Evolutionary conservation across 75 land plant species (phyloP).

Genomic region (Chamaecyparis obtusa): DNA sequence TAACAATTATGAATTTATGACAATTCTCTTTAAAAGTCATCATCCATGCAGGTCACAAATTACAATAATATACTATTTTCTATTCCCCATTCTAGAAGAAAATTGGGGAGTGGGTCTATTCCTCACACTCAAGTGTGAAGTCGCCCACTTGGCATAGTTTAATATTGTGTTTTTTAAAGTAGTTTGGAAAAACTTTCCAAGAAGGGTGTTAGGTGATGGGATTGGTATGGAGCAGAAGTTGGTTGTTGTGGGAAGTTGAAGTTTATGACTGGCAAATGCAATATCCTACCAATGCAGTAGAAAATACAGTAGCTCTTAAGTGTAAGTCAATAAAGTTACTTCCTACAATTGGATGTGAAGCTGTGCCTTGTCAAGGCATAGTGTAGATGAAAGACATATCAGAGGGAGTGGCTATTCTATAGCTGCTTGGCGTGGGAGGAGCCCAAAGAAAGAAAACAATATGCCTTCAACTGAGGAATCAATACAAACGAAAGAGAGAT

Average conservation of each 20-base stretch:
- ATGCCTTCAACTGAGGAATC: neutral
- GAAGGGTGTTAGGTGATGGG: slow-evolving; percentile 88
- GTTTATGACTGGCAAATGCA: slow-evolving; percentile 91
- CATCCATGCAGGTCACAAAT: too few relatives aligned
- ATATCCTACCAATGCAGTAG: slow-evolving; percentile 78
- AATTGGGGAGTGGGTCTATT: too few relatives aligned
- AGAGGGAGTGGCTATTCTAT: slow-evolving; percentile 67
- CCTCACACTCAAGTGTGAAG: too few relatives aligned
- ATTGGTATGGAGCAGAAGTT: slow-evolving; percentile 72
- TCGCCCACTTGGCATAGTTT: neutral
- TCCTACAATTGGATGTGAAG: slow-evolving; percentile 93
- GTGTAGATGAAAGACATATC: slow-evolving; percentile 43
- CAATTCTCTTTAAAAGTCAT: too few relatives aligned
- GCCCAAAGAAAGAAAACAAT: slow-evolving; percentile 7
- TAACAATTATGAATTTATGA: too few relatives aligned
- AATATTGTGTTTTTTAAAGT: neutral
- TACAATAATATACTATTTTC: too few relatives aligned
- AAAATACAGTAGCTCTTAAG: slow-evolving; percentile 18
- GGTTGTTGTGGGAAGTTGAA: slow-evolving; percentile 80
- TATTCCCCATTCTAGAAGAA: too few relatives aligned
- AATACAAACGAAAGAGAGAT: slow-evolving; percentile 7
- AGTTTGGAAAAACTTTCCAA: slow-evolving; percentile 71
- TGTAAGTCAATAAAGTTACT: slow-evolving; percentile 66
- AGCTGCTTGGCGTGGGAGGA: slow-evolving; percentile 62
- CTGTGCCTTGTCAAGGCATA: slow-evolving; percentile 75